Evolutionary conservation across 2,329 filamentous ascomycete genomes (phyloP).

Genomic region (Pestalotiopsis sp.): DNA sequence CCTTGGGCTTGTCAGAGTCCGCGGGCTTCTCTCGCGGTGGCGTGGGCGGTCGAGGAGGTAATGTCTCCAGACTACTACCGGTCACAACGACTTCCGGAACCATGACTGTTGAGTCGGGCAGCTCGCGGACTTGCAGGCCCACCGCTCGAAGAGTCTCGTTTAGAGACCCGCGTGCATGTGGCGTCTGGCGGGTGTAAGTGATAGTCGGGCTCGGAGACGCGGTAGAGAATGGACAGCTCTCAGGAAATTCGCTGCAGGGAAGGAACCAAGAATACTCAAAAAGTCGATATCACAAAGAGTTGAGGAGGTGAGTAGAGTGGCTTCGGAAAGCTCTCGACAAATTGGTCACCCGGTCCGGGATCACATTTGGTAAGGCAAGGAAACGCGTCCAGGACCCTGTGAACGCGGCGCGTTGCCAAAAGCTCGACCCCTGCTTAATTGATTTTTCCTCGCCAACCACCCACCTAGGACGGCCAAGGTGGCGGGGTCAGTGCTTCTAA

Average conservation of each 20-base stretch:
- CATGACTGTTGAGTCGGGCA: slow-evolving; percentile 37
- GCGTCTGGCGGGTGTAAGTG: background rate
- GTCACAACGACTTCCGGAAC: slow-evolving; percentile 37
- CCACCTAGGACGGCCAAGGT: background rate
- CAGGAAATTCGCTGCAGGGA: background rate
- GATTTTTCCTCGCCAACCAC: slow-evolving; percentile 13
- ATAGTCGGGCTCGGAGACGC: background rate
- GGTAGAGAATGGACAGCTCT: background rate
- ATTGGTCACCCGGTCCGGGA: slow-evolving; percentile 3
- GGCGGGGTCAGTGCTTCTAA: background rate
- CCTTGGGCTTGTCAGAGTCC: slow-evolving; percentile 21
- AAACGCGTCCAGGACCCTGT: slow-evolving; percentile 7
- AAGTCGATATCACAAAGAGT: background rate
- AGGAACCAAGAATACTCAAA: background rate
- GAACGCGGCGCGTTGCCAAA: slow-evolving; percentile 6
- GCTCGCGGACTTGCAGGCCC: slow-evolving; percentile 27
- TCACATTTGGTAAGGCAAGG: background rate
- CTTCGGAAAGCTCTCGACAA: slow-evolving; percentile 1
- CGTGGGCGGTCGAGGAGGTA: slow-evolving; percentile 66
- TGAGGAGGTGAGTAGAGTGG: background rate
- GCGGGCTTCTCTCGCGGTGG: slow-evolving; percentile 61
- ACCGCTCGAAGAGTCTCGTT: slow-evolving; percentile 20
- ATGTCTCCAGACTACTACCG: slow-evolving; percentile 49
- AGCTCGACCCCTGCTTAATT: slow-evolving; percentile 11
- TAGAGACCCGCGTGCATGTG: slow-evolving; percentile 9